These are phyloP conservation scores for Xylaria sp. DNA, from an alignment of 2,329 filamentous ascomycete genomes.

Conservation along the genomic window DNA sequence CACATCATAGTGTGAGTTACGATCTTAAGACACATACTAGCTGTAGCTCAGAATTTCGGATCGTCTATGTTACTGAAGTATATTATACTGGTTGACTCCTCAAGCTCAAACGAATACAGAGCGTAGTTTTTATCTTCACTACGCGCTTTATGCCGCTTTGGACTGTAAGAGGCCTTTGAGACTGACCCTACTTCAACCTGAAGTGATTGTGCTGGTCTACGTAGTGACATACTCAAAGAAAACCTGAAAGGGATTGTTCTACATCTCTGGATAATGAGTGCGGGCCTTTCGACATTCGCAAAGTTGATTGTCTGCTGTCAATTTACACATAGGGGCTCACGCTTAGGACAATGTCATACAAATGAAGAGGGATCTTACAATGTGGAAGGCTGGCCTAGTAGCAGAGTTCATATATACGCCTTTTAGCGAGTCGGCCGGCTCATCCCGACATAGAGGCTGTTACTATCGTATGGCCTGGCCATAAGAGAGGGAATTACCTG, in stretches of 20 bases:
- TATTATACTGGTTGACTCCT: not conserved
- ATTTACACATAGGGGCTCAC: not conserved
- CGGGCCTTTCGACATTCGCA: not conserved
- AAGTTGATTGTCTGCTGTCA: not conserved
- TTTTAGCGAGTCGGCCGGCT: no score
- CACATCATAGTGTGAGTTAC: conserved; percentile 24
- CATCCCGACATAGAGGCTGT: not conserved
- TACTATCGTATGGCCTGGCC: not conserved
- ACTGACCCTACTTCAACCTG: not conserved
- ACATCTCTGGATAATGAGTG: not conserved
- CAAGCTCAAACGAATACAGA: not conserved
- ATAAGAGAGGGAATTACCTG: not conserved
- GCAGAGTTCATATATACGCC: no score
- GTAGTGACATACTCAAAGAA: not conserved
- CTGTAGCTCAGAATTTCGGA: not conserved
- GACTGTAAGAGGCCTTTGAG: not conserved
- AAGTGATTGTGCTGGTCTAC: not conserved
- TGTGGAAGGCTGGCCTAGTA: no score
- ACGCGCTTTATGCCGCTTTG: not conserved
- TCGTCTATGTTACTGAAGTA: not conserved
- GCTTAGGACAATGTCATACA: not conserved
- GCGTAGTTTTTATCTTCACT: not conserved
- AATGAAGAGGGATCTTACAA: not conserved
- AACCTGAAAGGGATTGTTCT: not conserved
- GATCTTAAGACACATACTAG: conserved; percentile 43